Base-by-base conservation (phyloP, 2,329 filamentous ascomycete species). In the Leptodontidium sp. region DNA sequence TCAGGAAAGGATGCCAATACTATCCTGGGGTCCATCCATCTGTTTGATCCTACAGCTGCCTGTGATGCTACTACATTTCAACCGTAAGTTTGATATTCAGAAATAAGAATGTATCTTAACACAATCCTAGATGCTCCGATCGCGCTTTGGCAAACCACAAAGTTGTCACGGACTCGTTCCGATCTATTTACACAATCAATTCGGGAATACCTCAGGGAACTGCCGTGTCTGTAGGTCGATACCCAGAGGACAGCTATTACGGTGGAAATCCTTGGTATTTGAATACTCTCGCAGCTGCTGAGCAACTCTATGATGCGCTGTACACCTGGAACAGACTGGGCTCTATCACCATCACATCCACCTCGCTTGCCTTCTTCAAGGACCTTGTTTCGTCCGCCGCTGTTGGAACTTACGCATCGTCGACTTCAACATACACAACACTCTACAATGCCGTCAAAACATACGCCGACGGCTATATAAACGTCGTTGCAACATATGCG, bases 241-340 rank as follows among this genome's bases (percentile, higher is more conserved):
- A 93, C 76, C 80, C 88, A 0, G 90, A 93, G 78, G 92, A 97
- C 74, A 80, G 84, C 4, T 96, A 95, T 80, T 91, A 90, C 79
- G 88, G 88, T 69, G 92, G 92, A 1, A 94, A 96, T 78, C 93
- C 93, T 1, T 96, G 93, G 93, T 92, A 93, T 75, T 84, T 95
- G 14, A 86, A 86, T 74, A 95, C 91, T 0, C 84, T 93, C 38
- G 92, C 91, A 1, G 91, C 91, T 0, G 93, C 92, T 2, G 93
- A 96, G 79, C 90, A 92, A 77, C 85, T 97, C 2, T 95, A 94
- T 78, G 90, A 92, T 74, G 90, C 93, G 0, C 76, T 94, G 1
- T 90, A 90, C 72, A 88, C 91, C 61, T 95, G 91, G 91, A 84
- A 90, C 70, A 80, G 82, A 45, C 79, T 84, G 32, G 89, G 88